phyloP scores from a whole-genome alignment of 2,329 filamentous ascomycete genomes.

The Ceratocystis lukuohia region DNA sequence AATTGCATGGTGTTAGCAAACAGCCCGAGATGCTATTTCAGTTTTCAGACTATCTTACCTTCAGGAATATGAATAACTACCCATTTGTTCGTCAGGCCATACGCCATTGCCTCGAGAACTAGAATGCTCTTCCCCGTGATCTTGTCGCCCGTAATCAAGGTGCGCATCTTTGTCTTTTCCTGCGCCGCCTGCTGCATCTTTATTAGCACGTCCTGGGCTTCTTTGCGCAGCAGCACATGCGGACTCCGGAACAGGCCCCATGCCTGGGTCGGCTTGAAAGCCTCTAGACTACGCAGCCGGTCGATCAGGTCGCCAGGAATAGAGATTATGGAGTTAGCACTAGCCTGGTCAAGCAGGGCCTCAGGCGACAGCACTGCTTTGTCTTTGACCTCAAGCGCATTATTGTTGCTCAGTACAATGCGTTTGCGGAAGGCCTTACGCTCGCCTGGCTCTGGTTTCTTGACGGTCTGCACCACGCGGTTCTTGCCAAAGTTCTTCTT shows the following conservation, averaged over 20 bases:
- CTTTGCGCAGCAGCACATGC: constrained; percentile 60
- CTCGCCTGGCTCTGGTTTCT: constrained; percentile 56
- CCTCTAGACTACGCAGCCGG: constrained; percentile 67
- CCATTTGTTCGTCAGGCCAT: constrained; percentile 73
- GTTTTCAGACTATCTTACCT: constrained; percentile 41
- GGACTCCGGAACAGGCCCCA: constrained; percentile 81
- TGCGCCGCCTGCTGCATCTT: constrained; percentile 41
- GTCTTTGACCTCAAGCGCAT: constrained; percentile 64
- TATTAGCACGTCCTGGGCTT: constrained; percentile 60
- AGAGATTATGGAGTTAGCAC: constrained; percentile 53
- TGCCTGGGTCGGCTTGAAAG: constrained; percentile 79
- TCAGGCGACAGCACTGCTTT: constrained; percentile 47
- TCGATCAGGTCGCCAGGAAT: constrained; percentile 61
- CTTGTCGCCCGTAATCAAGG: constrained; percentile 59
- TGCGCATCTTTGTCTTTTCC: constrained; percentile 43
- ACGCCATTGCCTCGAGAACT: constrained; percentile 67
- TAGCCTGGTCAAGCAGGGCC: constrained; percentile 40
- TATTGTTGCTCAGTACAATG: constrained; percentile 86
- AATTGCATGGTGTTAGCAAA: not conserved
- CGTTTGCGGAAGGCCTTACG: constrained; percentile 77
- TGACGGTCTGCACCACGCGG: constrained; percentile 29
- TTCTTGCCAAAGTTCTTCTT: constrained; percentile 41
- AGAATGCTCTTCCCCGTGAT: constrained; percentile 78
- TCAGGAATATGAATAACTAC: constrained; percentile 82
- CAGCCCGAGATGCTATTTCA: not conserved